A percentile compares a stretch with the other conserved stretches of the same genome.
Conservation (phyloP, 345 rosid species). For the Populus euphratica region DNA sequence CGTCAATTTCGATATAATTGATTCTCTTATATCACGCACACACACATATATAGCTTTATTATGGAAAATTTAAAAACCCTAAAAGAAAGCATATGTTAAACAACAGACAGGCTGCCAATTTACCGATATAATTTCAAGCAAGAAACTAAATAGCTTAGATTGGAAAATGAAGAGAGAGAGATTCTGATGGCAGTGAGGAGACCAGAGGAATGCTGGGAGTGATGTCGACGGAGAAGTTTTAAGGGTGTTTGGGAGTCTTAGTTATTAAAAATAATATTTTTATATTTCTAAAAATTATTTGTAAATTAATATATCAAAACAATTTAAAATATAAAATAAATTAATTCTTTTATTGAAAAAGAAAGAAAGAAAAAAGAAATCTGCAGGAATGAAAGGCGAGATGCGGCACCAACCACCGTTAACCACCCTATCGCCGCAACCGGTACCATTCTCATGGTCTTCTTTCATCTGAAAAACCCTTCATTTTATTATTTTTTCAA, state of each 20-base stretch:
- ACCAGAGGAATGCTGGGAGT: constrained; percentile 83
- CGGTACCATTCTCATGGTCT: not conserved
- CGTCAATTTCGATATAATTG: not conserved
- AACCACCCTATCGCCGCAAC: not conserved
- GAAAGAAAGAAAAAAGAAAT: constrained; percentile 30
- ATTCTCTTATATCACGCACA: not conserved
- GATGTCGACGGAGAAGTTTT: constrained; percentile 15
- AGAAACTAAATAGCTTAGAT: not conserved
- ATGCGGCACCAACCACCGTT: not conserved
- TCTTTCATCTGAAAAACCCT: not conserved
- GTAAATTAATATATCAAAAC: too few species aligned
- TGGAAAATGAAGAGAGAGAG: not conserved
- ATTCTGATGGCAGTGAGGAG: constrained; percentile 46
- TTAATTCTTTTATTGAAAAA: too few species aligned
- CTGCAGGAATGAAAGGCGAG: constrained; percentile 32
- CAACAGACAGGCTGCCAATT: not conserved
- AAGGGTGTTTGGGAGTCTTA: too few species aligned
- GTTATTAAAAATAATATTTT: too few species aligned
- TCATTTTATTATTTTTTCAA: too few species aligned
- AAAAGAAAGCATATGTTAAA: not conserved
- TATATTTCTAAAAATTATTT: too few species aligned
- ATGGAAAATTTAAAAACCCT: not conserved
- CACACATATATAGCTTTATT: not conserved
- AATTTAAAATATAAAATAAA: too few species aligned
- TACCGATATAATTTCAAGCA: not conserved